A percentile compares a stretch with the other conserved stretches of the same genome.
Conservation (phyloP, 371 early-diverging fungal genomes). For the Apophysomyces elegans region DNA sequence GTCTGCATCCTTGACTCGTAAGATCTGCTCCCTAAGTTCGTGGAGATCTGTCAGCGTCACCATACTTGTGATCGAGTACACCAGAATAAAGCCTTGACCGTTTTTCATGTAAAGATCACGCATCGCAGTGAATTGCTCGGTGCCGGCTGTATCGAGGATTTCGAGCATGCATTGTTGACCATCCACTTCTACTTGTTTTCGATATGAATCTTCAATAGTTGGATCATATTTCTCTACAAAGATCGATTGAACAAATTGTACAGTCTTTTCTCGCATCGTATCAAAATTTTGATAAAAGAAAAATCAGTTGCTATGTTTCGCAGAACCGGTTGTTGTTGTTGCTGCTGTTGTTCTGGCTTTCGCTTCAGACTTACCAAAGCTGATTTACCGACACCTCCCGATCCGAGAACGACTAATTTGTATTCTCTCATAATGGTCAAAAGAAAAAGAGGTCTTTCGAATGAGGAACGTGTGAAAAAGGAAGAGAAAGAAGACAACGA, state of each 20-base stretch:
- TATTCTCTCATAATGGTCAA: constrained; percentile 68
- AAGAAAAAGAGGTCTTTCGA: not conserved
- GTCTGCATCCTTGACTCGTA: constrained; percentile 81
- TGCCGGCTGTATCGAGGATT: constrained; percentile 88
- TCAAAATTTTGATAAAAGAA: no score
- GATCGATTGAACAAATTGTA: constrained; percentile 90
- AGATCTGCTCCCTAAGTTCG: constrained; percentile 80
- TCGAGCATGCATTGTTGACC: constrained; percentile 88
- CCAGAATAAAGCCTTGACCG: constrained; percentile 88
- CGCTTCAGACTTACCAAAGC: constrained; percentile 69
- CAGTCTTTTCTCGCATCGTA: constrained; percentile 61
- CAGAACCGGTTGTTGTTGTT: no score
- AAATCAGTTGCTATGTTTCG: no score
- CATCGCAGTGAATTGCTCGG: constrained; percentile 92
- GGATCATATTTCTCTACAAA: constrained; percentile 93
- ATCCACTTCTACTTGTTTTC: constrained; percentile 88
- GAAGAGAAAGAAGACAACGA: constrained; percentile 7
- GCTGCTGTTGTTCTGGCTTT: not conserved
- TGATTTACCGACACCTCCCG: constrained; percentile 92
- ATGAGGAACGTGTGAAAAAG: constrained; percentile 6
- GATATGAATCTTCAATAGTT: constrained; percentile 90
- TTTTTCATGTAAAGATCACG: constrained; percentile 92
- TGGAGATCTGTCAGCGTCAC: constrained; percentile 82
- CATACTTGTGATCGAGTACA: constrained; percentile 85
- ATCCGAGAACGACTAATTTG: constrained; percentile 88